phyloP scores from a whole-genome alignment of 495 filamentous ascomycete species.

The Podospora conica region DNA sequence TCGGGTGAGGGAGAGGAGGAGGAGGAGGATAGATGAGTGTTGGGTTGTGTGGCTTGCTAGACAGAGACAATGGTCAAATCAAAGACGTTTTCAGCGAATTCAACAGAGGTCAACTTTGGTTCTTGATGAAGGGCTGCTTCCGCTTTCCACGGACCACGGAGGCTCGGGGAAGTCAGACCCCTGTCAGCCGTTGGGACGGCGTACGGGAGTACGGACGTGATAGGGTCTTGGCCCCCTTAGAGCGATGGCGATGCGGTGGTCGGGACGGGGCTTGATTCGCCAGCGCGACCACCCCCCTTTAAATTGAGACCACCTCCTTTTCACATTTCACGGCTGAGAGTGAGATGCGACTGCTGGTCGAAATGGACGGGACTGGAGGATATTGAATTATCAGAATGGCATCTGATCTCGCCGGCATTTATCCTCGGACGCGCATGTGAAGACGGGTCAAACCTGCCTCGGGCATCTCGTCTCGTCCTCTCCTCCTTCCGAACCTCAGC shows the following conservation, averaged over 20 bases:
- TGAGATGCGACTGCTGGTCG: background rate
- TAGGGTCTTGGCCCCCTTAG: background rate
- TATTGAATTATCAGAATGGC: background rate
- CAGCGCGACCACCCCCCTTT: constrained; percentile 2
- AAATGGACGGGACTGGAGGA: background rate
- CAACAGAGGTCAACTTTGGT: background rate
- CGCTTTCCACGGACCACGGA: too few relatives aligned
- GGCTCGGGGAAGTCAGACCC: background rate
- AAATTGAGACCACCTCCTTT: constrained; percentile 14
- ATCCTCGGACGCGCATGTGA: background rate
- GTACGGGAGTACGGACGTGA: background rate
- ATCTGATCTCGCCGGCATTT: background rate
- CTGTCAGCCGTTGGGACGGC: background rate
- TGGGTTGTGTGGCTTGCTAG: background rate
- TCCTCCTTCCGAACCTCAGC: background rate
- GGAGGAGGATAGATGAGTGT: background rate
- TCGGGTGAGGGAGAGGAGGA: background rate
- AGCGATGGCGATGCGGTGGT: background rate
- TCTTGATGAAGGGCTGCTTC: background rate
- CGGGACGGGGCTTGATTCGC: constrained; percentile 13
- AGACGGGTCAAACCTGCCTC: background rate
- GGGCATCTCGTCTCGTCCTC: background rate
- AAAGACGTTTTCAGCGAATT: background rate
- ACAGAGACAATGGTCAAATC: background rate
- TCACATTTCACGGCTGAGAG: background rate